These are phyloP conservation scores for Citrullus colocynthis DNA, from an alignment of 306 rosid species.

Conservation along the genomic window DNA sequence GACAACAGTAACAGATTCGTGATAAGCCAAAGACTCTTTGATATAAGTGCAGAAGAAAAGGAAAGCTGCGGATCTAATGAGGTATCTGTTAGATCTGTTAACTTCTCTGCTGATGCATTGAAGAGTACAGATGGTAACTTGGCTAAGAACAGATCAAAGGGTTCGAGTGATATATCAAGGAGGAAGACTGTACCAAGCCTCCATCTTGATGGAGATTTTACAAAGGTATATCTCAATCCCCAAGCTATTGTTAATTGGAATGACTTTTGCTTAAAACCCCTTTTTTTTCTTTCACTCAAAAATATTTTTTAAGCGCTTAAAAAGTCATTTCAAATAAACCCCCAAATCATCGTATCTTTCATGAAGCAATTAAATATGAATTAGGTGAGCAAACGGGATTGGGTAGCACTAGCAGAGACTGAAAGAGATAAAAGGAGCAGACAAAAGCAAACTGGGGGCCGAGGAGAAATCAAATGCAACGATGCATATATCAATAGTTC, in stretches of 20 bases:
- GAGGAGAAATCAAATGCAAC: constrained; percentile 17
- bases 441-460: constrained; percentile 22
- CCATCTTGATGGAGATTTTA: constrained; percentile 28
- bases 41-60: constrained; percentile 51
- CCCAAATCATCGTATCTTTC: too few relatives aligned
- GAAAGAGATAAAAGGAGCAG: constrained; percentile 24
- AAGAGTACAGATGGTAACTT: constrained; percentile 24
- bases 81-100: constrained; percentile 43
- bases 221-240: constrained; percentile 26
- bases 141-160: constrained; percentile 26
- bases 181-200: constrained; percentile 44
- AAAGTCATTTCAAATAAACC: not conserved
- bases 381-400: constrained; percentile 36
- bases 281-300: not conserved
- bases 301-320: not conserved
- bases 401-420: constrained; percentile 19
- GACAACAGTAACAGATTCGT: constrained; percentile 17
- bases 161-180: constrained; percentile 36
- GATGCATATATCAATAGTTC: not conserved
- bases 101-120: constrained; percentile 23
- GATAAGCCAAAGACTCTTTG: constrained; percentile 31
- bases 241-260: too few relatives aligned
- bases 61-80: constrained; percentile 97
- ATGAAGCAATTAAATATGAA: not conserved
- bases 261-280: not conserved